Conservation (phyloP, 257 asterid genomes). For the Schizonepeta tenuifolia region DNA sequence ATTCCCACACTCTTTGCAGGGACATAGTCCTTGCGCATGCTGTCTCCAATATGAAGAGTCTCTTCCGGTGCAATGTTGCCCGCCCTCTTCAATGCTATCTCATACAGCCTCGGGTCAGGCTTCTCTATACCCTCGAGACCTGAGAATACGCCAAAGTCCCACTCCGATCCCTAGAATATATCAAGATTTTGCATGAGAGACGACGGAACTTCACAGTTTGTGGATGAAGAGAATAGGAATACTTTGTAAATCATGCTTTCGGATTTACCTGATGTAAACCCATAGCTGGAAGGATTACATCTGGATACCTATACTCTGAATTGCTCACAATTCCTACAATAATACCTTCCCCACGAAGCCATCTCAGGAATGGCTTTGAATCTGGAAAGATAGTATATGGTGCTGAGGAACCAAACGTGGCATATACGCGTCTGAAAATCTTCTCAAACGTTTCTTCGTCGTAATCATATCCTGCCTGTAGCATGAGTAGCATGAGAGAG, state of each 20-base stretch:
- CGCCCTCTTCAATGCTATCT: slow-evolving; percentile 88
- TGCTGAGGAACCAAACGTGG: slow-evolving; percentile 93
- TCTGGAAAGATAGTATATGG: slow-evolving; percentile 83
- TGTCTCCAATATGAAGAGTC: slow-evolving; percentile 92
- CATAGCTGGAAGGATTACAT: slow-evolving; percentile 93
- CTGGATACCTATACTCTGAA: slow-evolving; percentile 86
- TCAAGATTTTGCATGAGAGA: not conserved
- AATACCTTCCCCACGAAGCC: slow-evolving; percentile 72
- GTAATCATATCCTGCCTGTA: slow-evolving; percentile 95
- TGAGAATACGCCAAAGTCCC: slow-evolving; percentile 98
- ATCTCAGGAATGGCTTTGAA: slow-evolving; percentile 80
- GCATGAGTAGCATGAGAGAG: slow-evolving; percentile 24
- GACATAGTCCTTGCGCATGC: slow-evolving; percentile 78
- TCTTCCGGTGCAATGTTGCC: slow-evolving; percentile 78
- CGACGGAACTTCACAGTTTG: not conserved
- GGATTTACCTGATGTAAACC: slow-evolving; percentile 73
- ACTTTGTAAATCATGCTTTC: not conserved
- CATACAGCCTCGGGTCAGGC: slow-evolving; percentile 76
- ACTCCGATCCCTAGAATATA: slow-evolving; percentile 79
- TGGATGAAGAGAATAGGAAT: not conserved
- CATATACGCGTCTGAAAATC: slow-evolving; percentile 79
- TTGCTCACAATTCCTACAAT: slow-evolving; percentile 89
- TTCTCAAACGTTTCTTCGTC: slow-evolving; percentile 93
- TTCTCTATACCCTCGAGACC: slow-evolving; percentile 95
- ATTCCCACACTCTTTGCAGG: slow-evolving; percentile 86